phyloP scores from a whole-genome alignment of 2,329 filamentous ascomycete species.

The Stagonosporopsis vannaccii region DNA sequence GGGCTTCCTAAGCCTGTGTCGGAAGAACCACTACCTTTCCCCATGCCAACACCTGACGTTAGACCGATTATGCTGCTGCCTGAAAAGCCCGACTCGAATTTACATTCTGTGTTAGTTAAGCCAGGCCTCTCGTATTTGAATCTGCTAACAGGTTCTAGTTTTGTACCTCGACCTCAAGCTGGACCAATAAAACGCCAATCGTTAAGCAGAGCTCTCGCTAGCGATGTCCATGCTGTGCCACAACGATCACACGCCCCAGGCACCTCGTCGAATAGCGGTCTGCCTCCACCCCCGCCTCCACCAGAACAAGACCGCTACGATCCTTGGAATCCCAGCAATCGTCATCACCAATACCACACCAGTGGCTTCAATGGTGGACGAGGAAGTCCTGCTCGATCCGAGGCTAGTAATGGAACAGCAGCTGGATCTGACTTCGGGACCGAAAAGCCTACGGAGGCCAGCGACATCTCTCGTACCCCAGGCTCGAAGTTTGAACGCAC shows the following conservation, averaged over 20 bases:
- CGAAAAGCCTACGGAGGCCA: constrained; percentile 28
- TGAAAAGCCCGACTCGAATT: constrained; percentile 26
- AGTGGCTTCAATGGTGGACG: constrained; percentile 29
- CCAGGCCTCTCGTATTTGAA: background rate
- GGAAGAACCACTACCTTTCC: constrained; percentile 26
- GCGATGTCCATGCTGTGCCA: constrained; percentile 17
- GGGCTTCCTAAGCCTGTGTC: constrained; percentile 47
- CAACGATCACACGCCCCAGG: constrained; percentile 40
- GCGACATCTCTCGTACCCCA: constrained; percentile 19
- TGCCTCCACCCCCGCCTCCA: constrained; percentile 34
- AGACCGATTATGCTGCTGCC: constrained; percentile 23
- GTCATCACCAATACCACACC: constrained; percentile 23
- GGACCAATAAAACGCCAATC: constrained; percentile 33
- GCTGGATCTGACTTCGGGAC: constrained; percentile 46
- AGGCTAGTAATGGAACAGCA: constrained; percentile 44
- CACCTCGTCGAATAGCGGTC: constrained; percentile 22
- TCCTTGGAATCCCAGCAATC: constrained; percentile 33
- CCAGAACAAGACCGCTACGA: constrained; percentile 25
- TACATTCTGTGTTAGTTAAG: constrained; percentile 24
- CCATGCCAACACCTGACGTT: constrained; percentile 19
- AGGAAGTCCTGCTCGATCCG: constrained; percentile 44
- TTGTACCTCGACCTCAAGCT: constrained; percentile 18
- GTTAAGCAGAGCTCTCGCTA: constrained; percentile 27
- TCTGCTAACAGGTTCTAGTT: constrained; percentile 17
- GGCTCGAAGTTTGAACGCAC: constrained; percentile 34